Evolutionary conservation across 2,329 filamentous ascomycete species (phyloP).

Genomic region (Cordyceps tenuipes): DNA sequence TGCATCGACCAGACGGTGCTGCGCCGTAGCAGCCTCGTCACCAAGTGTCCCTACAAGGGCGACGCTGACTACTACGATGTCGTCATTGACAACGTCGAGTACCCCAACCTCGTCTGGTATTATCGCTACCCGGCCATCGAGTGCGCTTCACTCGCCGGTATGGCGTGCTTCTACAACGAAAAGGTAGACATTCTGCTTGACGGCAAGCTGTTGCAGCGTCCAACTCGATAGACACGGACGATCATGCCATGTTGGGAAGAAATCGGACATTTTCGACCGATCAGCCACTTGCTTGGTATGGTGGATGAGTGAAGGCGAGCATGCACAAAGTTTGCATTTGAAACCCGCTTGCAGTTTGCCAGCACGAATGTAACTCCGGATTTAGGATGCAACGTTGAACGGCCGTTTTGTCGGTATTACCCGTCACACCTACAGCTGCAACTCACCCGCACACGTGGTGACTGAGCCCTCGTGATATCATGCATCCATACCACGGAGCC

Average conservation of each 20-base stretch:
- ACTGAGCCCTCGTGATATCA: too few relatives aligned
- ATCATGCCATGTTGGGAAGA: too few relatives aligned
- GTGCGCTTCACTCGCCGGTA: slow-evolving; percentile 44
- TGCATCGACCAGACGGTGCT: slow-evolving; percentile 38
- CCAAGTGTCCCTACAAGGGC: slow-evolving; percentile 60
- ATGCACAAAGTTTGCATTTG: too few relatives aligned
- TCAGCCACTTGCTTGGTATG: too few relatives aligned
- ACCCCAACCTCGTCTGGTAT: slow-evolving; percentile 52
- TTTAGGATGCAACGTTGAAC: too few relatives aligned
- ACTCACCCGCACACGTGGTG: too few relatives aligned
- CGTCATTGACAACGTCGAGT: slow-evolving; percentile 33
- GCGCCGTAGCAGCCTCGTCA: slow-evolving; percentile 41
- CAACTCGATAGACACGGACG: slow-evolving; percentile 16
- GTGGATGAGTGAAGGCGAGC: not conserved
- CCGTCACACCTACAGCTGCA: too few relatives aligned
- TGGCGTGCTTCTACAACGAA: slow-evolving; percentile 60
- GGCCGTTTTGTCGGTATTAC: too few relatives aligned
- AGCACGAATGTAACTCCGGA: too few relatives aligned
- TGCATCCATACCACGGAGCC: too few relatives aligned
- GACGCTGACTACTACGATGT: slow-evolving; percentile 54
- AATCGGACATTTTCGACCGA: too few relatives aligned
- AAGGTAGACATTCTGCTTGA: slow-evolving; percentile 56
- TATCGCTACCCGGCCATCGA: slow-evolving; percentile 51
- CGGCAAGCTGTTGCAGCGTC: slow-evolving; percentile 31
- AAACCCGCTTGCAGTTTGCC: too few relatives aligned